phyloP scores from a whole-genome alignment of 768 basidiomycete genomes.

The Amanita inopinata region DNA sequence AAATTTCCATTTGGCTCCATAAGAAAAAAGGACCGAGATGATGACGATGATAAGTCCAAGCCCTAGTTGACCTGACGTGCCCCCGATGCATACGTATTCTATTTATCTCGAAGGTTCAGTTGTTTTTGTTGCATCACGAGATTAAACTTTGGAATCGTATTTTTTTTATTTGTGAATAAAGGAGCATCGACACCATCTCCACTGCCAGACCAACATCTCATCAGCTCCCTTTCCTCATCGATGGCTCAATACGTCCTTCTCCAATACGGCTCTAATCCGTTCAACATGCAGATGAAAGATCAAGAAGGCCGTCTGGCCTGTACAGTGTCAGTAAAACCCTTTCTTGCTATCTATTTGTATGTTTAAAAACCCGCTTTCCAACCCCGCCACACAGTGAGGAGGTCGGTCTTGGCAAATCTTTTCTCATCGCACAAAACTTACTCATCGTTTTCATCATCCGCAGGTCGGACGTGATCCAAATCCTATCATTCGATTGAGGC shows the following conservation, averaged over 20 bases:
- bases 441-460: constrained; percentile 12
- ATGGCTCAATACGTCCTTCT: constrained; percentile 37
- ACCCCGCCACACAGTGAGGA: too few species aligned
- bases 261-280: constrained; percentile 58
- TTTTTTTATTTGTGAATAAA: not conserved
- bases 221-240: constrained; percentile 9
- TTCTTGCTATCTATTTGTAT: not conserved
- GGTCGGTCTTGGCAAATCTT: too few species aligned
- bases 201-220: constrained; percentile 7
- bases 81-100: too few species aligned
- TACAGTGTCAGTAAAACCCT: constrained; percentile 41
- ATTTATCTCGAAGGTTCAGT: too few species aligned
- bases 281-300: constrained; percentile 54
- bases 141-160: not conserved
- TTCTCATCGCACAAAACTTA: constrained; percentile 6
- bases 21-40: too few species aligned
- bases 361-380: too few species aligned
- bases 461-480: constrained; percentile 53
- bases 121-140: not conserved
- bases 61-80: too few species aligned
- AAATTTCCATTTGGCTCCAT: too few species aligned
- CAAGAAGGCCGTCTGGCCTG: constrained; percentile 55
- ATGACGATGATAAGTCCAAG: too few species aligned
- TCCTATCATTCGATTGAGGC: constrained; percentile 50
- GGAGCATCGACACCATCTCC: not conserved